Evolutionary conservation across 371 early-diverging fungal genomes (phyloP), one percentile per base, ranked within the genome.

Genomic region (Saksenaea vasiformis): DNA sequence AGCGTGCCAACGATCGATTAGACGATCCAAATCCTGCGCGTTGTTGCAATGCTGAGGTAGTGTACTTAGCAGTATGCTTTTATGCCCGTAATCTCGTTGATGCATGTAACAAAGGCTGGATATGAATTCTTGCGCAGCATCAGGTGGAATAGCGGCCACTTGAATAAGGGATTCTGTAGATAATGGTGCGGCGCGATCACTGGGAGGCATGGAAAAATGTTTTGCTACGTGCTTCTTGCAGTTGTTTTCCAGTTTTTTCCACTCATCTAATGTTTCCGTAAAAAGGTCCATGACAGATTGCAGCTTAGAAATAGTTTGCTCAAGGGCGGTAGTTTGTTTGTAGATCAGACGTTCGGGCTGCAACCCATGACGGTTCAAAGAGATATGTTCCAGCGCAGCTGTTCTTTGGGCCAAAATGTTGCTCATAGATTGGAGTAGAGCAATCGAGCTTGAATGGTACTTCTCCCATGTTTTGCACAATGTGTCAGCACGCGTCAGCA

Each of bases 91-190:
- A 1, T 63, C 64, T 34, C 36, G 56, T 17, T 28, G 22, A 54
- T 35, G 17, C 37, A 56, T 63, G 31, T 19, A 36, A 27, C 47
- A 57, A 17, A 63, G 41, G 26, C 35, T 24, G 0, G 64, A 27
- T 24, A 63, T 56, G 24, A 44, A 56, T 19, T 11, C 26, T 14
- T 55, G 44, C 2, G 56, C 64, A 19, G 28, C 51, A 15, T 63
- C 57, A 31, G 64, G 57, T 8, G 43, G 64, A 17, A 63, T 54
- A 47, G 64, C 56, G 14, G 64, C 64, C 26, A 44, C 41, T 36
- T 63, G 64, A 4, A 63, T 56, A 10, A 63, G 19, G 2, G 64
- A 56, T 36, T 63, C 64, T 5, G 64, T 63, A n/a, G 64, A 63
- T 14, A 61, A 54, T 26, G 61, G 54, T 36, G 36, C 38, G n/a